These are phyloP conservation scores for Paraphaeosphaeria sporulosa DNA, from an alignment of 2,329 filamentous ascomycete species.

Conservation along the genomic window DNA sequence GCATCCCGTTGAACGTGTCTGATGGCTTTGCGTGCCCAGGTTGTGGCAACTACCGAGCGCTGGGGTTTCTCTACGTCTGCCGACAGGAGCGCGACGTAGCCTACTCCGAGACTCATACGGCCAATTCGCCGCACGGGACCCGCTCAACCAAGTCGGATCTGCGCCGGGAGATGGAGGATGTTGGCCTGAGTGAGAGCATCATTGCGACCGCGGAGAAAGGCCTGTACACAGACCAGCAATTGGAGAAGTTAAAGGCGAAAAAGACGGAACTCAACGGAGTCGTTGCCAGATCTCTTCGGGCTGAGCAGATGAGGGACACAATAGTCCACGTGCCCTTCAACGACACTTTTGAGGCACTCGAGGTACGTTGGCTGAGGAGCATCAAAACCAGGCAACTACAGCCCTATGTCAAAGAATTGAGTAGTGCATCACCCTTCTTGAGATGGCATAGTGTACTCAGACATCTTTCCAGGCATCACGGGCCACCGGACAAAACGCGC, in stretches of 20 bases:
- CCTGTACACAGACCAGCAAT: constrained; percentile 41
- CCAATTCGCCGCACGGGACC: not conserved
- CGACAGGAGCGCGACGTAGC: constrained; percentile 61
- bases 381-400: not conserved
- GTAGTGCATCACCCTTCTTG: too few relatives aligned
- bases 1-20: constrained; percentile 61
- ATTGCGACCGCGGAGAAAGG: constrained; percentile 44
- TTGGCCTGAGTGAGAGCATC: constrained; percentile 44
- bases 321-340: constrained; percentile 24
- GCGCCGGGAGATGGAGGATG: constrained; percentile 36
- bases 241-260: constrained; percentile 39
- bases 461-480: too few relatives aligned
- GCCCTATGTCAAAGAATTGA: not conserved
- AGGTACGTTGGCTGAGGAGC: constrained; percentile 21
- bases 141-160: constrained; percentile 28
- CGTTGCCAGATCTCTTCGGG: constrained; percentile 34
- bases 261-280: constrained; percentile 41
- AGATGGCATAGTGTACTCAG: too few relatives aligned
- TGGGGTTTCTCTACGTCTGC: constrained; percentile 79
- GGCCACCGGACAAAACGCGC: too few relatives aligned
- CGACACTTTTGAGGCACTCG: constrained; percentile 21
- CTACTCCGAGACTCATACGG: constrained; percentile 19
- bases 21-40: constrained; percentile 60
- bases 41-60: constrained; percentile 63
- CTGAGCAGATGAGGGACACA: constrained; percentile 26